Percentiles rank a stretch among this genome's conserved stretches.
phyloP scores from a whole-genome alignment of 2,329 filamentous ascomycete species.

The Dactylellina parvicollis region DNA sequence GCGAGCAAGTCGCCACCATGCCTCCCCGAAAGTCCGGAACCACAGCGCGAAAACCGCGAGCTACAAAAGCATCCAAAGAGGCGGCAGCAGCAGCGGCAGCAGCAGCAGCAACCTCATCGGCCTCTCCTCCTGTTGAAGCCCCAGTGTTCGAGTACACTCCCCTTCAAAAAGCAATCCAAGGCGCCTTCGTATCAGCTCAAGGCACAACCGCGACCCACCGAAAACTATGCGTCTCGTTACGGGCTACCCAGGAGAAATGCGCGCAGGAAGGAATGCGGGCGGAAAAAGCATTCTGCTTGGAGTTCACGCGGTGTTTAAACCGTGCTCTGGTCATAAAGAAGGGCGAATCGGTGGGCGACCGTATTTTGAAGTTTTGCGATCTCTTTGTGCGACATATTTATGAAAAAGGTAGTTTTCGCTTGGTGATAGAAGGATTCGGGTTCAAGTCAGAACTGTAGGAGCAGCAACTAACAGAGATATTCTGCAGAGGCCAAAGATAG shows the following conservation, averaged over 20 bases:
- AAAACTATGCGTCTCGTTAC: conserved; percentile 84
- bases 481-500: conserved; percentile 29
- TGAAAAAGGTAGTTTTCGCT: conserved; percentile 67
- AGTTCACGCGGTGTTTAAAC: conserved; percentile 83
- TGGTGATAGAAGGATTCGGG: no score
- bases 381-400: conserved; percentile 78
- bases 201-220: conserved; percentile 88
- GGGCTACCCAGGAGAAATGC: conserved; percentile 90
- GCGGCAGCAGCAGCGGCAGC: conserved; percentile 37
- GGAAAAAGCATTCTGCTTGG: conserved; percentile 85
- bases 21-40: conserved; percentile 41
- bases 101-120: conserved; percentile 32
- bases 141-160: conserved; percentile 52
- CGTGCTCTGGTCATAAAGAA: conserved; percentile 89
- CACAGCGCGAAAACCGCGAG: conserved; percentile 44
- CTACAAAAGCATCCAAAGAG: conserved; percentile 47
- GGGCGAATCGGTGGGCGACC: conserved; percentile 86
- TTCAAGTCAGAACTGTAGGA: no score
- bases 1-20: conserved; percentile 18
- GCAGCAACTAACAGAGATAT: conserved; percentile 52
- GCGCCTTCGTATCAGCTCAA: conserved; percentile 72
- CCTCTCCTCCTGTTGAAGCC: conserved; percentile 21
- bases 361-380: conserved; percentile 85
- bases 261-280: conserved; percentile 66
- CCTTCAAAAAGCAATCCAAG: conserved; percentile 56